Evolutionary conservation across 345 rosid species (phyloP), one percentile per base, ranked within the genome.

Genomic region (Draba incana): DNA sequence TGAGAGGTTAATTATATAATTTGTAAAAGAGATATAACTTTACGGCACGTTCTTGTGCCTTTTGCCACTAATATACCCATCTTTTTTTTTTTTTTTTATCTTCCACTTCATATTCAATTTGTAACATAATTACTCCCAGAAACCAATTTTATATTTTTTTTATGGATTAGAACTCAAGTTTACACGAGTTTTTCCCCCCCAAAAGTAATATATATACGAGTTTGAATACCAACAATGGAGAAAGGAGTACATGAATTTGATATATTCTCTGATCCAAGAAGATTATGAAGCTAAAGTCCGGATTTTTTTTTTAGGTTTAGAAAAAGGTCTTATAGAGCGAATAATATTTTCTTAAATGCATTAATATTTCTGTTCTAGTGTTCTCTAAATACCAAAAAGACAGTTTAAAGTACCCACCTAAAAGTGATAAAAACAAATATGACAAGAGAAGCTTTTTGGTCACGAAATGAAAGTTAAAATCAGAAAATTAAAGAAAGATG

Each of bases 11-110:
- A 28, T 71, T 62, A 45, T 62, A 71, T 54, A 71, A 62, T 44
- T 54, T 62, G 69, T 25, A 27, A 64, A 20, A 20, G 59, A 72
- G 65, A 37, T 56, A 23, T 31, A 72, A 64, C 64, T 72, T 72
- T 72, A 64, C 64, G 70, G 64, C 51, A 72, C 76, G 64, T 55
- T 64, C 57, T 64, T 72, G n/a, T 38, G 70, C 70, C 70, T 30
- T 63, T 64, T 47, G 58, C 76, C 64, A 72, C 70, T 55, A 27
- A 44, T 37, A 16, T 71, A 44, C 63, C 76, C 63, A 50, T 45
- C 33, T 9, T 20, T 4, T 49, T 64, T 62, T 15, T 50, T 50
- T n/a, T 64, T 28, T 27, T 2, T 30, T 30, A 30, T 30, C 39
- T 45, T 64, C 39, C 25, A 10, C 57, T 48, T 50, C 69, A 39